phyloP scores from a whole-genome alignment of 108 stramenopile genomes.

The Discostella stelligeroides region DNA sequence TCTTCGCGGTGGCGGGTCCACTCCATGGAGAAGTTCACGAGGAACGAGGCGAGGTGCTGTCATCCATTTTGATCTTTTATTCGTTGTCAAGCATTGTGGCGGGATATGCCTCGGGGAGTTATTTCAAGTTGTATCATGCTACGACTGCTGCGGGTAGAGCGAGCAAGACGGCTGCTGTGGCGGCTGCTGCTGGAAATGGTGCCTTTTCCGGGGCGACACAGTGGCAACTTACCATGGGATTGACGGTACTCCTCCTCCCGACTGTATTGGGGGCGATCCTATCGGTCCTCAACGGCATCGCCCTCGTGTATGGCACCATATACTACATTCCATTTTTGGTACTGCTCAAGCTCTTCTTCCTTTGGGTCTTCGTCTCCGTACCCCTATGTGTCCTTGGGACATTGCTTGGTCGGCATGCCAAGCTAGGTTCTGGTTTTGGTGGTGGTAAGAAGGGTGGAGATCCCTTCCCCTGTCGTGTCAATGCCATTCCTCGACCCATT shows the following conservation, averaged over 20 bases:
- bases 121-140: conserved; percentile 91
- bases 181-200: conserved; percentile 29
- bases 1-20: conserved; percentile 93
- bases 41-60: conserved; percentile 93
- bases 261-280: conserved; percentile 67
- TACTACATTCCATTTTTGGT: conserved; percentile 90
- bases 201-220: conserved; percentile 23
- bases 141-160: conserved; percentile 63
- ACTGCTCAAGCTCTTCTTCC: conserved; percentile 88
- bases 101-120: conserved; percentile 88
- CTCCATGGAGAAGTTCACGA: conserved; percentile 96
- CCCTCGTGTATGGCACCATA: conserved; percentile 88
- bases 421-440: conserved; percentile 20
- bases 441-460: conserved; percentile 39
- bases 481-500: conserved; percentile 95
- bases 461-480: conserved; percentile 96
- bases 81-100: conserved; percentile 88
- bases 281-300: conserved; percentile 79
- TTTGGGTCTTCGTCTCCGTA: conserved; percentile 94
- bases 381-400: conserved; percentile 95
- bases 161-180: conserved; percentile 20
- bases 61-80: conserved; percentile 89
- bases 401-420: conserved; percentile 90
- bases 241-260: conserved; percentile 92
- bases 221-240: conserved; percentile 90